phyloP scores from a whole-genome alignment of 805 yeast genomes.

The Hanseniaspora lachancei region DNA sequence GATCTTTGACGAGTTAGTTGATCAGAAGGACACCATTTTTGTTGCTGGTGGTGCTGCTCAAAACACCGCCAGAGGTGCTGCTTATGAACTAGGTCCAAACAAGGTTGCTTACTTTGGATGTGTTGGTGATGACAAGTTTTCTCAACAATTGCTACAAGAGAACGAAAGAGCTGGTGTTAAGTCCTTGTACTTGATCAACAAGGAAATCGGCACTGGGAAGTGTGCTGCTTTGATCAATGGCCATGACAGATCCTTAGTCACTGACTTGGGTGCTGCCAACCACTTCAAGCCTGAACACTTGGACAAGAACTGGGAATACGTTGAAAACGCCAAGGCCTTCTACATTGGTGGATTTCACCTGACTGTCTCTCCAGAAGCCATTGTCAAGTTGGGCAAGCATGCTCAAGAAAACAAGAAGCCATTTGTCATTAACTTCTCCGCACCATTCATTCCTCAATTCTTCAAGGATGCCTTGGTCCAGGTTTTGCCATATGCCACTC shows the following conservation, averaged over 20 bases:
- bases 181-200: conserved; percentile 73
- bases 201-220: conserved; percentile 76
- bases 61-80: conserved; percentile 97
- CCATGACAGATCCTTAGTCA: conserved; percentile 78
- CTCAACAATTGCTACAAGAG: conserved; percentile 68
- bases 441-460: conserved; percentile 92
- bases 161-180: conserved; percentile 78
- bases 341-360: conserved; percentile 99
- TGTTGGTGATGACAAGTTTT: conserved; percentile 84
- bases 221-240: conserved; percentile 94
- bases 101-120: conserved; percentile 91
- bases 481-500: conserved; percentile 76
- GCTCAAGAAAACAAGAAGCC: conserved; percentile 72
- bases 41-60: conserved; percentile 99
- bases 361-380: conserved; percentile 95
- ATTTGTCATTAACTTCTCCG: conserved; percentile 77
- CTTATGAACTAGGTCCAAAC: conserved; percentile 65
- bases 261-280: conserved; percentile 96
- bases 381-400: conserved; percentile 75
- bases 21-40: conserved; percentile 44
- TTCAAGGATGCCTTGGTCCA: conserved; percentile 82
- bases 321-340: conserved; percentile 65
- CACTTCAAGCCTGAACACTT: conserved; percentile 84
- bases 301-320: conserved; percentile 72
- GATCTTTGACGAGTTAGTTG: conserved; percentile 67